A percentile compares a stretch with the other conserved stretches of the same genome.
These are phyloP conservation scores for Candida morakotiae DNA, from an alignment of 805 yeast species.

Conservation along the genomic window DNA sequence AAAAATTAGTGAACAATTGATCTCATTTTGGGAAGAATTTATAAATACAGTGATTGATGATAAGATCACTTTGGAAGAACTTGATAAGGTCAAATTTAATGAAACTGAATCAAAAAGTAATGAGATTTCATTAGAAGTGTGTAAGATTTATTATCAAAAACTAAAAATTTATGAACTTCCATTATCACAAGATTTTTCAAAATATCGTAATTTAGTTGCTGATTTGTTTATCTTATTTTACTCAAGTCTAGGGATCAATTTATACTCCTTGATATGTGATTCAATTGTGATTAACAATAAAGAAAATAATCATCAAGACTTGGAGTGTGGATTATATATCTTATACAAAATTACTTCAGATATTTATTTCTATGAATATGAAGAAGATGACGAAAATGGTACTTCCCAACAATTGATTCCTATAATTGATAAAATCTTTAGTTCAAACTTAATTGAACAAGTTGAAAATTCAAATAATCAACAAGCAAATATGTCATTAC, in stretches of 20 bases:
- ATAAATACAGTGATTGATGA: constrained; percentile 55
- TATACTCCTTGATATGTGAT: constrained; percentile 28
- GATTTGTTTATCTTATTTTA: constrained; percentile 74
- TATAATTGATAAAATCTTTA: constrained; percentile 21
- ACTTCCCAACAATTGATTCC: constrained; percentile 21
- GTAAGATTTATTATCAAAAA: constrained; percentile 67
- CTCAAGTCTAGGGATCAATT: constrained; percentile 53
- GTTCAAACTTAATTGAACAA: constrained; percentile 16
- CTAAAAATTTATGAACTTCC: constrained; percentile 42
- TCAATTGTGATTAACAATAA: constrained; percentile 2
- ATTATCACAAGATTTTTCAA: constrained; percentile 51
- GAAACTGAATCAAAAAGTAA: constrained; percentile 12
- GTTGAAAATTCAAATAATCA: constrained; percentile 11
- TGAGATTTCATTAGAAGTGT: constrained; percentile 46
- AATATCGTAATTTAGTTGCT: constrained; percentile 68
- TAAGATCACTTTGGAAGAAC: constrained; percentile 23
- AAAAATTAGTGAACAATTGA: constrained; percentile 43
- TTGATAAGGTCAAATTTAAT: constrained; percentile 1
- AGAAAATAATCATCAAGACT: not conserved
- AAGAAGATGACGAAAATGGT: constrained; percentile 8
- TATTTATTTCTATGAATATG: constrained; percentile 37
- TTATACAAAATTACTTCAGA: constrained; percentile 54
- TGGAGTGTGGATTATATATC: constrained; percentile 39
- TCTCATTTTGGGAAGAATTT: constrained; percentile 67
- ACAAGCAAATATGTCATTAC: constrained; percentile 8